Evolutionary conservation across 139 green algal genomes (phyloP).

Genomic region (Asterochloris sp.): DNA sequence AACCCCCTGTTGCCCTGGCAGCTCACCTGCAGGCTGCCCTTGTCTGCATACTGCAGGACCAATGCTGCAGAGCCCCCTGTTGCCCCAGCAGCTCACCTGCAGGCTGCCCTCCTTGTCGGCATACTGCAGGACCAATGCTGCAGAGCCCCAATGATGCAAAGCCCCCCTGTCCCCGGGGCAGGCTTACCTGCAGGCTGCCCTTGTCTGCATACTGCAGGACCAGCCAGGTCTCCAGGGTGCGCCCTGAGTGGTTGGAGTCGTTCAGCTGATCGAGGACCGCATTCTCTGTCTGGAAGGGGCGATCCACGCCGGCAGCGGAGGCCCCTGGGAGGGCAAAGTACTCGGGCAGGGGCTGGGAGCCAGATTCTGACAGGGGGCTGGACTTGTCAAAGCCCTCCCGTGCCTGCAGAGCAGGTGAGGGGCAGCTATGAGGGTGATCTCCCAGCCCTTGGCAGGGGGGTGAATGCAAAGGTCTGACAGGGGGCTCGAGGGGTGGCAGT

Average conservation of each 20-base stretch:
- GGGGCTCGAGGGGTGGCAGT: no score
- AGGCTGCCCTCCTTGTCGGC: slow-evolving; percentile 25
- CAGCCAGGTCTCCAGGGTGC: slow-evolving; percentile 31
- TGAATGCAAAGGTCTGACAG: background rate
- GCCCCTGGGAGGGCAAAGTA: background rate
- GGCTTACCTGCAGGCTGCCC: slow-evolving; percentile 23
- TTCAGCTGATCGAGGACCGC: background rate
- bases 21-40: slow-evolving; percentile 26
- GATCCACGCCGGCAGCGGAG: background rate
- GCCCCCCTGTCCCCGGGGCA: background rate
- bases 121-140: background rate
- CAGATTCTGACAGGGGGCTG: background rate
- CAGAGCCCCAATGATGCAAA: background rate
- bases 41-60: slow-evolving; percentile 32
- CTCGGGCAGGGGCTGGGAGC: background rate
- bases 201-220: slow-evolving; percentile 33
- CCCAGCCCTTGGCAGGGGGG: background rate
- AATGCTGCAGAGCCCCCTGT: background rate
- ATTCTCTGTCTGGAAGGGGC: background rate
- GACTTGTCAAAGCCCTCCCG: slow-evolving; percentile 4
- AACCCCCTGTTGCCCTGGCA: background rate
- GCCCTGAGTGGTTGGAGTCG: background rate
- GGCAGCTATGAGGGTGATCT: background rate
- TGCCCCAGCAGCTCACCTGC: background rate
- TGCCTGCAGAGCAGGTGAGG: background rate